Conservation (phyloP, 768 basidiomycete genomes). For the Pleurotus djamor region DNA sequence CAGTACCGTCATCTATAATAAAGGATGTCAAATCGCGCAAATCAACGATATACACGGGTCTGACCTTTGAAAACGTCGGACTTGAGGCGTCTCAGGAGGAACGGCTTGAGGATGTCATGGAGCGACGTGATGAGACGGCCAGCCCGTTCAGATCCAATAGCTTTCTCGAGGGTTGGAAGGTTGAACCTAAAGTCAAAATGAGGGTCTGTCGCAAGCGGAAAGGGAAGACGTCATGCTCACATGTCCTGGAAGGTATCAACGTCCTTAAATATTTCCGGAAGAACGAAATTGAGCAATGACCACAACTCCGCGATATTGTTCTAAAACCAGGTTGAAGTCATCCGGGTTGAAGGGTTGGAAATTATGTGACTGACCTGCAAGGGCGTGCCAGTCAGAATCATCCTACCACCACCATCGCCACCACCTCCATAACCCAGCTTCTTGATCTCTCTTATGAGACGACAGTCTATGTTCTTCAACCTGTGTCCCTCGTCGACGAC, state of each 20-base stretch:
- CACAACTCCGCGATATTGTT: conserved; percentile 95
- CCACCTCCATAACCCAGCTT: conserved; percentile 32
- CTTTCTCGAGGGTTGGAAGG: conserved; percentile 58
- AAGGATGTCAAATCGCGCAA: no score
- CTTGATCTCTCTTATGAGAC: conserved; percentile 88
- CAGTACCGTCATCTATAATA: background rate
- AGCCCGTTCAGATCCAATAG: conserved; percentile 56
- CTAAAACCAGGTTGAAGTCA: conserved; percentile 35
- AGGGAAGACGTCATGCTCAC: conserved; percentile 32
- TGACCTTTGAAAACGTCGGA: conserved; percentile 63
- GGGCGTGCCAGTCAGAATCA: conserved; percentile 96
- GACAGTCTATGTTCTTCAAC: conserved; percentile 92
- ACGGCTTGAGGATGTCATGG: conserved; percentile 92
- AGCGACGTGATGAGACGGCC: conserved; percentile 72
- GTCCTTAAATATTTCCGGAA: conserved; percentile 92
- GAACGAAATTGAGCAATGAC: conserved; percentile 93
- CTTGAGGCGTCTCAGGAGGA: conserved; percentile 90
- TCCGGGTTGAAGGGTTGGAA: background rate
- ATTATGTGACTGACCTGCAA: conserved; percentile 64
- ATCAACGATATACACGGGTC: conserved; percentile 5
- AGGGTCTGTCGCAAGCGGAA: background rate
- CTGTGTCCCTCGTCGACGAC: conserved; percentile 95
- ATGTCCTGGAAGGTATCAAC: conserved; percentile 89
- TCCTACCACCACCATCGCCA: conserved; percentile 46
- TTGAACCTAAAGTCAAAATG: conserved; percentile 52